phyloP scores from a whole-genome alignment of 495 filamentous ascomycete species.

The Neurospora pannonica region DNA sequence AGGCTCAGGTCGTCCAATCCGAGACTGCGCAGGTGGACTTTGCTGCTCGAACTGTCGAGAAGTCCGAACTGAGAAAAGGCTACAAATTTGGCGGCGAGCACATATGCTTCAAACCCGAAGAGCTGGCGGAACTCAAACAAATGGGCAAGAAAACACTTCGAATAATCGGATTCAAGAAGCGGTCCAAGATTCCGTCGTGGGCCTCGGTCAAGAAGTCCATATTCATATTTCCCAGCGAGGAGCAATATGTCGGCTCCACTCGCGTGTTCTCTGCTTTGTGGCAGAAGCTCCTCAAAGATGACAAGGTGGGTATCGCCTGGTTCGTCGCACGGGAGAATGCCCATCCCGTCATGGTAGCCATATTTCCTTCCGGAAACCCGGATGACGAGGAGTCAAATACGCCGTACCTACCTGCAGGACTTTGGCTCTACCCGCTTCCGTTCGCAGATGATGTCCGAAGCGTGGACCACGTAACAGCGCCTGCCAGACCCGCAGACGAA shows the following conservation, averaged over 20 bases:
- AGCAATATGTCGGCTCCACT: constrained; percentile 79
- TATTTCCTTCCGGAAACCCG: constrained; percentile 64
- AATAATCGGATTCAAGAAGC: constrained; percentile 88
- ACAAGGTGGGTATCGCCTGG: constrained; percentile 83
- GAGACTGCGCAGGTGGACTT: constrained; percentile 64
- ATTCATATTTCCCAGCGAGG: constrained; percentile 93
- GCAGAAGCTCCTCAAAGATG: constrained; percentile 66
- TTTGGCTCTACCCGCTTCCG: constrained; percentile 84
- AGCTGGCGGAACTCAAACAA: constrained; percentile 62
- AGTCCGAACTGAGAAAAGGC: constrained; percentile 75
- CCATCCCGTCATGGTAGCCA: constrained; percentile 65
- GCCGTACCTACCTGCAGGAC: constrained; percentile 66
- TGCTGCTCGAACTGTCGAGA: constrained; percentile 68
- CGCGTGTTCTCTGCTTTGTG: constrained; percentile 87
- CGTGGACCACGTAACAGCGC: constrained; percentile 31
- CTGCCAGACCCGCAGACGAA: constrained; percentile 55
- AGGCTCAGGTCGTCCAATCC: constrained; percentile 66
- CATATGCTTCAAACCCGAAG: constrained; percentile 74
- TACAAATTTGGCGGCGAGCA: constrained; percentile 94
- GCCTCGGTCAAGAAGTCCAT: constrained; percentile 74
- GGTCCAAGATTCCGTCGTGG: constrained; percentile 69
- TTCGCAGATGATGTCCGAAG: constrained; percentile 85
- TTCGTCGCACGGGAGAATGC: constrained; percentile 75
- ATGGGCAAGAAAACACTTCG: constrained; percentile 68
- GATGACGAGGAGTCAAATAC: constrained; percentile 51